Percentiles rank a stretch among this genome's conserved stretches.
phyloP scores from a whole-genome alignment of 441 rosid species.

The Brassica hybrid region DNA sequence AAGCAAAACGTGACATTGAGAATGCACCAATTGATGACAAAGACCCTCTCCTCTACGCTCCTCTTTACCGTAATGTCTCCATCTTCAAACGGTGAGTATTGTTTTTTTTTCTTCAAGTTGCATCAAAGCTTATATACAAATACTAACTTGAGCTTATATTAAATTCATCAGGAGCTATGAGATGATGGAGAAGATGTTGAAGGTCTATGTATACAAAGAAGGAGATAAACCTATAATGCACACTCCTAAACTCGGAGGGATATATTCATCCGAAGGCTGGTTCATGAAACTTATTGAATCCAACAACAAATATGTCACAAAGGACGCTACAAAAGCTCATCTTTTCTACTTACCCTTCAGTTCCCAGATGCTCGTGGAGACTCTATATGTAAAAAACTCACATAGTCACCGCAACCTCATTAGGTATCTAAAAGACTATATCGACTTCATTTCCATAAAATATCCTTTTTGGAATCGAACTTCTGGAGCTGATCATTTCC shows the following conservation, averaged over 20 bases:
- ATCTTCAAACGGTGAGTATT: slow-evolving; percentile 68
- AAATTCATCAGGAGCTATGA: slow-evolving; percentile 74
- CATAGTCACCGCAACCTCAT: slow-evolving; percentile 66
- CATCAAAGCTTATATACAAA: not conserved
- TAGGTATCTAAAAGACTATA: slow-evolving; percentile 57
- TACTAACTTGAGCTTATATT: slow-evolving; percentile 13
- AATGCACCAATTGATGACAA: slow-evolving; percentile 62
- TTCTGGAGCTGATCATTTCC: slow-evolving; percentile 87
- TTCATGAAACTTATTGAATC: slow-evolving; percentile 81
- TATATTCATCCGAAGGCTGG: slow-evolving; percentile 97
- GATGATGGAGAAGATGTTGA: slow-evolving; percentile 80
- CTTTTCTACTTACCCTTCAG: slow-evolving; percentile 89
- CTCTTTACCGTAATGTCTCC: slow-evolving; percentile 75
- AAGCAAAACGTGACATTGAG: slow-evolving; percentile 67
- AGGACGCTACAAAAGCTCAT: slow-evolving; percentile 72
- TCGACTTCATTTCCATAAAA: slow-evolving; percentile 59
- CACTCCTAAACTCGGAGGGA: slow-evolving; percentile 65
- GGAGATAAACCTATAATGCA: slow-evolving; percentile 79
- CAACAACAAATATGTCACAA: slow-evolving; percentile 65
- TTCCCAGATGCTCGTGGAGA: slow-evolving; percentile 68
- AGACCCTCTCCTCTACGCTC: slow-evolving; percentile 65
- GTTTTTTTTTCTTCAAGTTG: not conserved
- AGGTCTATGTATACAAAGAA: slow-evolving; percentile 80
- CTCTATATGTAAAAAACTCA: slow-evolving; percentile 68
- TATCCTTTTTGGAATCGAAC: slow-evolving; percentile 92